Percentiles rank a stretch among this genome's conserved stretches.
These are phyloP conservation scores for Botrytis tulipae DNA, from an alignment of 2,329 filamentous ascomycete genomes.

Conservation along the genomic window DNA sequence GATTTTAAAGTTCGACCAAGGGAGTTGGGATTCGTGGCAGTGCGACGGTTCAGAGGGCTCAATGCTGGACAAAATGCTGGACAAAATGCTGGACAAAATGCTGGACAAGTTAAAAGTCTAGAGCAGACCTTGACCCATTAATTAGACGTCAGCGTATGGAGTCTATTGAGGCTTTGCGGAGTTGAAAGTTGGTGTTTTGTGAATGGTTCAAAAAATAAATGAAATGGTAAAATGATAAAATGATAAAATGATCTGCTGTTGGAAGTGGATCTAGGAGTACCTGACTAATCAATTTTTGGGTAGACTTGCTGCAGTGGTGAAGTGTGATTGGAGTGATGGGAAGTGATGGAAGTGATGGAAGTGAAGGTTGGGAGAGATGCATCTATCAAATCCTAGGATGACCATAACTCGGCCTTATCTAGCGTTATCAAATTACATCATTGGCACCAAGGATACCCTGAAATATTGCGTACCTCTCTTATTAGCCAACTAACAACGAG, in stretches of 20 bases:
- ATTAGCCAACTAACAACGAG: background rate
- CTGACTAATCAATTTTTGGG: constrained; percentile 10
- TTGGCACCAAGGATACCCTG: background rate
- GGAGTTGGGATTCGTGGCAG: constrained; percentile 7
- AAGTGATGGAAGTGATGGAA: background rate
- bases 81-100: background rate
- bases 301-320: background rate
- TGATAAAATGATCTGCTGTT: background rate
- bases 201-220: background rate
- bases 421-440: constrained; percentile 18
- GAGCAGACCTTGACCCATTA: background rate
- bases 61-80: background rate
- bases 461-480: background rate
- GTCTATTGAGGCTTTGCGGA: background rate
- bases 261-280: background rate
- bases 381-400: background rate
- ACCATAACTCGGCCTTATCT: background rate
- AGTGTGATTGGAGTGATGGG: background rate
- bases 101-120: background rate
- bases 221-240: too few relatives aligned
- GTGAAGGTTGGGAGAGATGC: background rate
- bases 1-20: background rate
- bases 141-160: background rate
- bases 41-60: background rate
- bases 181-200: background rate